These are phyloP conservation scores for Hypocrella siamensis DNA, from an alignment of 2,329 filamentous ascomycete genomes.

Conservation along the genomic window DNA sequence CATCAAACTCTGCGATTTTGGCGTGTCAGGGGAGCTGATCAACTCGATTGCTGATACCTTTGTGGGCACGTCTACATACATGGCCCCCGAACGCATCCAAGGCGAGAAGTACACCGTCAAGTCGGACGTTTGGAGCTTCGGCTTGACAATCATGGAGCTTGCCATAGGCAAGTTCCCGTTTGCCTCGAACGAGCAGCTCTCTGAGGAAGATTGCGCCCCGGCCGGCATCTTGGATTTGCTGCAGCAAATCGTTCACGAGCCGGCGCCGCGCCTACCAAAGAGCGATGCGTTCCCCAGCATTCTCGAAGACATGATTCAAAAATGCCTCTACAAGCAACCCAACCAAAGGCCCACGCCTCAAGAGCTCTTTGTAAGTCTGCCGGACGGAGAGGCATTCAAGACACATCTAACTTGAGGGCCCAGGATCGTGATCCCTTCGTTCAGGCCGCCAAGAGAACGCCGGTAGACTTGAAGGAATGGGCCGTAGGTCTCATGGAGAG, in stretches of 20 bases:
- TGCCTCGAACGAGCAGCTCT: constrained; percentile 52
- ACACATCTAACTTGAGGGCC: constrained; percentile 4
- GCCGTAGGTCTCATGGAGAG: constrained; percentile 86
- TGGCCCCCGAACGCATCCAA: constrained; percentile 96
- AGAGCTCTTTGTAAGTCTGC: constrained; percentile 62
- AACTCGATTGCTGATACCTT: constrained; percentile 98
- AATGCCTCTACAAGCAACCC: constrained; percentile 82
- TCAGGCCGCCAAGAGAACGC: constrained; percentile 89
- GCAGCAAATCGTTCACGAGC: constrained; percentile 95
- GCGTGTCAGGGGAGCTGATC: constrained; percentile 93
- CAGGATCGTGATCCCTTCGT: constrained; percentile 89
- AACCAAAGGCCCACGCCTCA: constrained; percentile 81
- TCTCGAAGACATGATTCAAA: constrained; percentile 91
- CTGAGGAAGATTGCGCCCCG: constrained; percentile 65
- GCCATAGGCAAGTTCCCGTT: constrained; percentile 97
- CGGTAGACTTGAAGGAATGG: constrained; percentile 87
- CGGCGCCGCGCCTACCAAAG: constrained; percentile 83
- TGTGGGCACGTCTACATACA: constrained; percentile 96
- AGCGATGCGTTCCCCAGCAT: constrained; percentile 94
- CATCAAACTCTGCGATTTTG: constrained; percentile 97
- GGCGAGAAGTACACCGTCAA: constrained; percentile 96
- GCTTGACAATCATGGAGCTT: constrained; percentile 87
- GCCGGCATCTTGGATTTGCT: constrained; percentile 91
- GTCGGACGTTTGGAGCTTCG: constrained; percentile 98
- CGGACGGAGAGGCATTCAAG: background rate